Evolutionary conservation across 2,329 filamentous ascomycete genomes (phyloP), one percentile per base, ranked within the genome.

Genomic region (Alternaria gansuensis): DNA sequence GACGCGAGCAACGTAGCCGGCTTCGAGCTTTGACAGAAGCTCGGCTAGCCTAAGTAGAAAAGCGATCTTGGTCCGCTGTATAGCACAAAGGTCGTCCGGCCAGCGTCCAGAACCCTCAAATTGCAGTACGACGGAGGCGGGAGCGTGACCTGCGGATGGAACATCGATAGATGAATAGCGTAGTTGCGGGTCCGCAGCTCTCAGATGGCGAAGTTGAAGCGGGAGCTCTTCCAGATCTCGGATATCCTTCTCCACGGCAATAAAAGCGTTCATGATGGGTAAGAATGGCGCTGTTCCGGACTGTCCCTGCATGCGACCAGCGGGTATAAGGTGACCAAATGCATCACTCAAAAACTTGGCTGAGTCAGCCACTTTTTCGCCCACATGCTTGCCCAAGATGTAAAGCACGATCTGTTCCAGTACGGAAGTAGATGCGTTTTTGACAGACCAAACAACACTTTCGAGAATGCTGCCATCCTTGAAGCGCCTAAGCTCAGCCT

Each of bases 391-490:
- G 33, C 83, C 81, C 11, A 96, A 79, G 17, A 91, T 82, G 72
- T 93, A 91, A 4, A 84, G 82, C 45, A 93, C 80, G 58, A 98
- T 95, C 66, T 97, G 92, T 70, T 92, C 86, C 51, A 92, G 86
- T 21, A 97, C 87, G 6, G 88, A 86, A 31, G 80, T 81, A 1
- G 87, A 81, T 1, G 85, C 81, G 54, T 85, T 83, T 64, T 88
- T 85, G 2, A 83, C 62, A 2, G 78, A 83, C 95, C 95, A 99
- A 21, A 96, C 89, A 29, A 98, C 82, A 71, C 91, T 97, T 77
- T 99, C 96, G 8, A 93, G 84, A 65, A 99, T 97, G 68, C 90
- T 94, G 23, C 95, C 95, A 71, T 98, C 93, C 70, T 93, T 96
- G 82, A 99, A 99, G 21, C 95, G 90, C 64, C 95, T 87, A 44